Conservation (phyloP, 257 asterid species). For the Forsythia viridissima region DNA sequence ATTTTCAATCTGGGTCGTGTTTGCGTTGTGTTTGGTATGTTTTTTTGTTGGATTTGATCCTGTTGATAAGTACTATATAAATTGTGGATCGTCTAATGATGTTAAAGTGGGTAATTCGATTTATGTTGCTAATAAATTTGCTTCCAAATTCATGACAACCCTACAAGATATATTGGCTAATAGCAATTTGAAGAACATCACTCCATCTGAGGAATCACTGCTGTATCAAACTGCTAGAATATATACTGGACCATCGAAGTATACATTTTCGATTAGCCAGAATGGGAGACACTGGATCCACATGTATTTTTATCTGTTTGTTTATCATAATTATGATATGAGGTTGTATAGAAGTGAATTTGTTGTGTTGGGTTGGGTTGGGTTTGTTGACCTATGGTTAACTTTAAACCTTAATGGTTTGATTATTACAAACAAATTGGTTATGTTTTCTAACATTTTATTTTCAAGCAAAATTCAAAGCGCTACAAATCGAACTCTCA, state of each 20-base stretch:
- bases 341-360: too few relatives aligned
- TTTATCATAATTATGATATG: constrained; percentile 30
- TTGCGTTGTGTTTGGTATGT: constrained; percentile 24
- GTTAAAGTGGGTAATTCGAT: constrained; percentile 29
- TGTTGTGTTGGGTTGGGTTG: too few relatives aligned
- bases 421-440: too few relatives aligned
- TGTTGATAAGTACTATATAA: constrained; percentile 34
- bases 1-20: constrained; percentile 23
- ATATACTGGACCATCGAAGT: constrained; percentile 32
- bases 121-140: constrained; percentile 40
- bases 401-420: too few relatives aligned
- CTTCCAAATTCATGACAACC: constrained; percentile 36
- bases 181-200: constrained; percentile 26
- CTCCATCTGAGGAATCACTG: constrained; percentile 17
- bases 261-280: constrained; percentile 35
- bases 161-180: constrained; percentile 35
- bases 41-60: constrained; percentile 43
- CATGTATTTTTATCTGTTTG: constrained; percentile 47
- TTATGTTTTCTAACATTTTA: too few relatives aligned
- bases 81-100: constrained; percentile 47
- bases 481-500: too few relatives aligned
- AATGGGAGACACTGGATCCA: constrained; percentile 50
- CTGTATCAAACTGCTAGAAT: constrained; percentile 47
- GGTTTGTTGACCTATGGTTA: too few relatives aligned
- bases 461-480: too few relatives aligned